phyloP scores from a whole-genome alignment of 768 basidiomycete species.

The Phylloporus sp. region DNA sequence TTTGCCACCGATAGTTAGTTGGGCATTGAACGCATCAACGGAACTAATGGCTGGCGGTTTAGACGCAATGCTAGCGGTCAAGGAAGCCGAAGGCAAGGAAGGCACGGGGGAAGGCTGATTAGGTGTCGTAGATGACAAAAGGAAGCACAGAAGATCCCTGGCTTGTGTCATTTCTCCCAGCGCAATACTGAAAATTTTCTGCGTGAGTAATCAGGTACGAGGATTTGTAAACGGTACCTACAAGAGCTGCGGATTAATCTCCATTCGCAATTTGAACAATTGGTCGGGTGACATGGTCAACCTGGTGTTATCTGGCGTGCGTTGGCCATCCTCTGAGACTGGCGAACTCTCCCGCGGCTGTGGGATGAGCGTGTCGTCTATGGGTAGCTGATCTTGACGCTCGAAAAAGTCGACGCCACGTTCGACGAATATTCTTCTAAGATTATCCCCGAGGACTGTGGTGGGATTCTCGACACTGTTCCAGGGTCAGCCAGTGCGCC shows the following conservation, averaged over 20 bases:
- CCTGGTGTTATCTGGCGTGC: conserved; percentile 27
- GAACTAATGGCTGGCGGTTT: conserved; percentile 64
- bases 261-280: conserved; percentile 64
- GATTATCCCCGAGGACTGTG: conserved; percentile 56
- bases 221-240: conserved; percentile 37
- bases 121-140: conserved; percentile 43
- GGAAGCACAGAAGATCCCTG: conserved; percentile 58
- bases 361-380: conserved; percentile 20
- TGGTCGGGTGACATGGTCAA: conserved; percentile 69
- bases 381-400: conserved; percentile 30
- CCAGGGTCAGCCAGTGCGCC: conserved; percentile 15
- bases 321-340: conserved; percentile 24
- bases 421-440: conserved; percentile 67
- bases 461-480: conserved; percentile 52
- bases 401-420: conserved; percentile 77
- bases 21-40: conserved; percentile 66
- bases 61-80: conserved; percentile 61
- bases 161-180: conserved; percentile 78
- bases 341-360: conserved; percentile 26
- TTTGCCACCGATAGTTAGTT: conserved; percentile 71
- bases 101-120: conserved; percentile 30
- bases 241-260: conserved; percentile 68
- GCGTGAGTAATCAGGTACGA: conserved; percentile 12
- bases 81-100: conserved; percentile 29
- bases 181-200: conserved; percentile 51